Base-by-base conservation (phyloP, 2,329 filamentous ascomycete species). In the Colletotrichum horii region DNA sequence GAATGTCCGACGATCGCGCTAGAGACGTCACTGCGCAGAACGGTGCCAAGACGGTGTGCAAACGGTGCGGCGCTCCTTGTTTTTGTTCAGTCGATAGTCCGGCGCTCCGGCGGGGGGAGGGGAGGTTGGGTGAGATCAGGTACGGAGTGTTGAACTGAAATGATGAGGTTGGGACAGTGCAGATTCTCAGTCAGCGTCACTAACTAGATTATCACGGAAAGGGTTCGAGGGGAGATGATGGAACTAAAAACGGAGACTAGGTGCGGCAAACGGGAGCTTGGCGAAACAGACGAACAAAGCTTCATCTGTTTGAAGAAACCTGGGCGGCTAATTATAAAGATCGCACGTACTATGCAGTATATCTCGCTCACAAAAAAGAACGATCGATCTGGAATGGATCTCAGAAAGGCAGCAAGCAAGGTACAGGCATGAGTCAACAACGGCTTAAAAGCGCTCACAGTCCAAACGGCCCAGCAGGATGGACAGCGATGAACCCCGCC, bases 1-100 rank as follows among this genome's bases (percentile, higher is more conserved):
- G 73, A 75, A 75, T 56, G 43, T 75, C 73, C 73, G 73, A 43
- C 70, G 70, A 67, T 64, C 62, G 58, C 64, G 69, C 73, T n/a
- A 72, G 22, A 71, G 60, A 74, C 48, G 62, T 67, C 62, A 72
- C 72, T 74, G 55, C 71, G 52, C 62, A 34, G 48, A 28, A 66
- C 67, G 67, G 48, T 66, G 67, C 68, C 48, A 34, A 24, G 70
- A 69, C 70, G 56, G 70, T 60, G 56, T 52, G 52, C 16, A 56
- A 38, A 71, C 71, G 34, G 52, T 66, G 61, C 71, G 61, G 61
- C 24, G 43, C 43, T 48, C 43, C n/a, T 48, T 11, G n/a, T 48
- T 38, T 48, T 48, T 67, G 60, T 16, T 65, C 56, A 22, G 30
- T 52, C 28, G 30, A 55, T 26, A 60, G 67, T 74, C 66, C 71